phyloP scores from a whole-genome alignment of 2,329 filamentous ascomycete species.

The Trichoderma harzianum region DNA sequence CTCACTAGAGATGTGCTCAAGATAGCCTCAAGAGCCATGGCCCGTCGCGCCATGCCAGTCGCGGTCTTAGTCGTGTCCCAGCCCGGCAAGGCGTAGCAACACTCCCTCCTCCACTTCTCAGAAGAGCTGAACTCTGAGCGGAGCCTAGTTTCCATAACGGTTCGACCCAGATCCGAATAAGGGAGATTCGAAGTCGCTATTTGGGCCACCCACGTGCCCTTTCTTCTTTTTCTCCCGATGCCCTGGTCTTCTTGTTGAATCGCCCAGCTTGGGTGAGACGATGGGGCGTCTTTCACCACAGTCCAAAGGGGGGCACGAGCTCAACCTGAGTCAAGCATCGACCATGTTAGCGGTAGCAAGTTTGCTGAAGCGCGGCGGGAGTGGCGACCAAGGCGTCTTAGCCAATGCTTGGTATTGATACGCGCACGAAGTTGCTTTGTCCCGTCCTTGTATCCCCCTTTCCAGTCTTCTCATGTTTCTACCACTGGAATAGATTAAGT shows the following conservation, averaged over 20 bases:
- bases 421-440: neutral
- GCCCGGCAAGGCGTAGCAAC: neutral
- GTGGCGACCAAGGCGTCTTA: neutral
- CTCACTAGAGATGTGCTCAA: neutral
- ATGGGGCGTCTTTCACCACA: neutral
- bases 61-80: neutral
- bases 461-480: neutral
- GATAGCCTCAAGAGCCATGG: conserved; percentile 8
- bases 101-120: neutral
- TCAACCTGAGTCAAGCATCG: neutral
- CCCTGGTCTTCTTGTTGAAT: neutral
- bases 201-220: conserved; percentile 4
- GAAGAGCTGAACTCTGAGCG: neutral
- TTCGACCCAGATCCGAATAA: conserved; percentile 2
- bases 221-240: neutral
- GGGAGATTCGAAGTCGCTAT: neutral
- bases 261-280: conserved; percentile 1
- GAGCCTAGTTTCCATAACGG: conserved; percentile 10
- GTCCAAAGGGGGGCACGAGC: neutral
- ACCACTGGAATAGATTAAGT: neutral
- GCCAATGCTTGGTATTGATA: neutral
- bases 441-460: neutral
- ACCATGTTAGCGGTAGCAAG: neutral
- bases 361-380: neutral
- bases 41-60: conserved; percentile 4